Base-by-base conservation (phyloP, 495 filamentous ascomycete species). In the Viridothelium virens region DNA sequence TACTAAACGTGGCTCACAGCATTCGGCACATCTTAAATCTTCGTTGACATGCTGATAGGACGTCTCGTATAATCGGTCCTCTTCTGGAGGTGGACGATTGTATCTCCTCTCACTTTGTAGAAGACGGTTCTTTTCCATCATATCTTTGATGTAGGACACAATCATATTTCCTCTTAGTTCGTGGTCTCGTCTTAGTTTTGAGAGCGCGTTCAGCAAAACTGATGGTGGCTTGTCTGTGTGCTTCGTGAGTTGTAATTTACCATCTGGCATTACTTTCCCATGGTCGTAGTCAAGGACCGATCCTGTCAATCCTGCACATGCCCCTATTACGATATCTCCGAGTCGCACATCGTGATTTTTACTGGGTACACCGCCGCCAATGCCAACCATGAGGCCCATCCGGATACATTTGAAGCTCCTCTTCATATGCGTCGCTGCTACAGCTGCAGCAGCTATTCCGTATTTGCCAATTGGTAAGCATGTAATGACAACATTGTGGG, bases 401-500 rank as follows among this genome's bases (percentile, higher is more conserved):
- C 31, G n/a, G 16, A 65, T 38, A 25, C 12, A 12, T 7, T n/a
- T 39, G 33, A 65, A 65, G 31, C 46, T 53, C n/a, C 31, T 46
- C 10, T 33, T 61, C 73, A 80, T 74, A 2, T 69, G 50, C 12
- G 11, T 63, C 12, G 61, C 61, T 18, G 18, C 72, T 2, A 59
- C 12, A 7, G 31, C 38, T 10, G 61, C 61, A 38, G 31, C 5
- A 12, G 18, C 38, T 12, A 10, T 63, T 4, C 77, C 61, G 18
- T 67, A 69, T 33, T 71, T 31, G 53, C 56, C 34, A 10, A 9
- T 31, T 9, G 34, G 18, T 34, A 63, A 12, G 38, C 61, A 63
- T 11, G 61, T 18, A 63, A 63, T 18, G 18, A 39, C 78, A 38
- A 83, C 63, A 67, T 81, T 78, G 62, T 79, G 73, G 3, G 61